phyloP scores from a whole-genome alignment of 108 stramenopile species.

The Heterococcus sp. region DNA sequence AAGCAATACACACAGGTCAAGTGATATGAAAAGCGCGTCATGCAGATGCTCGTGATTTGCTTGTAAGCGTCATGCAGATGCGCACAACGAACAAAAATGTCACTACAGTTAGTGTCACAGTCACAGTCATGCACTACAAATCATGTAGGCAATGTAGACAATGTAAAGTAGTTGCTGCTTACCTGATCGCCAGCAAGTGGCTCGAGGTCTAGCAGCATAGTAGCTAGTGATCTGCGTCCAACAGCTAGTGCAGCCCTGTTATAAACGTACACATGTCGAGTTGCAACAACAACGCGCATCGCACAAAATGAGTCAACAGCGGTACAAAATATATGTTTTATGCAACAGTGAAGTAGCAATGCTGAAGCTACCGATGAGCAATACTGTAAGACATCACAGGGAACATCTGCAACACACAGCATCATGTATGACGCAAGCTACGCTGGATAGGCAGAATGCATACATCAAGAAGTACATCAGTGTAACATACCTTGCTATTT shows the following conservation, averaged over 20 bases:
- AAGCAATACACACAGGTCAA: too few relatives aligned
- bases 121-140: too few relatives aligned
- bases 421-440: too few relatives aligned
- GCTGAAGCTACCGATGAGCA: not conserved
- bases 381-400: not conserved
- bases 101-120: too few relatives aligned
- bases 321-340: not conserved
- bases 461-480: too few relatives aligned
- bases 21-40: too few relatives aligned
- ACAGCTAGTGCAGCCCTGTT: slow-evolving; percentile 1
- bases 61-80: too few relatives aligned
- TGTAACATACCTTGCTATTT: slow-evolving; percentile 6
- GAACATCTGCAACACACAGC: too few relatives aligned
- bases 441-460: too few relatives aligned
- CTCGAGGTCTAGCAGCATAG: slow-evolving; percentile 44
- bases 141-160: too few relatives aligned
- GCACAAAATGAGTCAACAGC: not conserved
- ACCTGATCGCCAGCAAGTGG: slow-evolving; percentile 34
- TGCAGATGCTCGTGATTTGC: too few relatives aligned
- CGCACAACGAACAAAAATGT: too few relatives aligned
- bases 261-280: not conserved
- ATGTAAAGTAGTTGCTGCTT: not conserved
- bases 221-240: slow-evolving; percentile 36
- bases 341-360: not conserved
- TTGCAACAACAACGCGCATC: not conserved